Evolutionary conservation across 331 rosid species (phyloP), one percentile per base, ranked within the genome.

Genomic region (Telfairia occidentalis): DNA sequence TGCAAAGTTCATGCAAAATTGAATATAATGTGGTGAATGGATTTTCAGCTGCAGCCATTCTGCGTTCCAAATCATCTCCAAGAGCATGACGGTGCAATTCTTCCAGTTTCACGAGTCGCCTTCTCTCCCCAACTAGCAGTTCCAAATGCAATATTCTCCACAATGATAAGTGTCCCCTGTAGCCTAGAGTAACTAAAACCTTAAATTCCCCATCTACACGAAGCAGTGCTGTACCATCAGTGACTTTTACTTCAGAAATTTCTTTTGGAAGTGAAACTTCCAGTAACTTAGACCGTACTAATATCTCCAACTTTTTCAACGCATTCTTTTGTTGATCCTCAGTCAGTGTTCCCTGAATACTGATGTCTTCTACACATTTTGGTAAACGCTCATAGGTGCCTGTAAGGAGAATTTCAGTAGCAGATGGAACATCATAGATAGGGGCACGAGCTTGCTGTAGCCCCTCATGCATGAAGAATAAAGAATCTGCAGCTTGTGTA

Each of bases 401-500:
- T 0, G 97, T 83, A 10, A 92, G 85, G 65, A 95, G 99, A 78
- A 95, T 83, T 77, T 95, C 99, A 77, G 89, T 57, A 2, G 99
- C 99, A 10, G 99, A 90, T 1, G 99, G 99, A 63, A 95, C 97
- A 81, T 95, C 99, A 74, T 92, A 95, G 49, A 95, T 88, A 9
- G 99, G 99, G 38, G 99, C 99, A 69, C 99, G 91, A 19, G 99
- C 99, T 83, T 90, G 99, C 69, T 95, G 99, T 73, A 95, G 90
- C 80, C 96, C 99, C 81, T 95, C 99, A 30, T 95, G 99, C 97
- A 95, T 95, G 82, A 95, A 95, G 84, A 92, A 95, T 85, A 95
- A 78, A 0, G 99, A 95, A 85, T 95, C 99, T 16, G 99, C 97
- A 13, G 99, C 86, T 83, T 95, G 99, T 45, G 97, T 87, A 84